phyloP scores from a whole-genome alignment of 257 asterid genomes.

The Nicotiana knightiana region DNA sequence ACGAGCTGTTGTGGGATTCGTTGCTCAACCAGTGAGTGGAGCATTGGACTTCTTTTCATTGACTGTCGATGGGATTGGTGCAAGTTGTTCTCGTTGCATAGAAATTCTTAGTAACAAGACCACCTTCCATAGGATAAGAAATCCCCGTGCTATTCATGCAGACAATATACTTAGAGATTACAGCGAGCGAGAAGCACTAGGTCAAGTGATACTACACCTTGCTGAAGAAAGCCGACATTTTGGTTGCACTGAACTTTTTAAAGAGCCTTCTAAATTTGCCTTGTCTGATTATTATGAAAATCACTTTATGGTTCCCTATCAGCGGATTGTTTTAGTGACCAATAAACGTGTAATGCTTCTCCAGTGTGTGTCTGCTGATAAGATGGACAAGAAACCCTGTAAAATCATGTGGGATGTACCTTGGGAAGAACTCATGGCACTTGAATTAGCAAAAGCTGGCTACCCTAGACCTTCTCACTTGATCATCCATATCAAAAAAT shows the following conservation, averaged over 20 bases:
- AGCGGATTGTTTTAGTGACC: constrained; percentile 80
- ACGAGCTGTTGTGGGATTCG: constrained; percentile 83
- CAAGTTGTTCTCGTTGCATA: constrained; percentile 93
- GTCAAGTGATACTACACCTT: constrained; percentile 92
- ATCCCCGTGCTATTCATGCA: constrained; percentile 86
- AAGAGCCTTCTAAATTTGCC: constrained; percentile 97
- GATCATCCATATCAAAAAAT: constrained; percentile 75
- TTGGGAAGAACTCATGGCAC: constrained; percentile 84
- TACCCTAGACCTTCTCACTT: constrained; percentile 66
- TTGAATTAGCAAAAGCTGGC: constrained; percentile 95
- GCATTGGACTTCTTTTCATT: constrained; percentile 92
- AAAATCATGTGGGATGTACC: constrained; percentile 97
- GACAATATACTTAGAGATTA: constrained; percentile 76
- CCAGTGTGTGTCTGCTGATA: constrained; percentile 78
- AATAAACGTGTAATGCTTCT: constrained; percentile 80
- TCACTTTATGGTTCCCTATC: constrained; percentile 78
- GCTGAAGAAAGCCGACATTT: constrained; percentile 95
- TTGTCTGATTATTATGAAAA: constrained; percentile 86
- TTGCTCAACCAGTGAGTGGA: constrained; percentile 96
- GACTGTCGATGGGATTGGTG: constrained; percentile 98
- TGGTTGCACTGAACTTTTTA: constrained; percentile 94
- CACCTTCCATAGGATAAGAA: constrained; percentile 63
- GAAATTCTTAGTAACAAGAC: constrained; percentile 77
- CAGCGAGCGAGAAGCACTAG: constrained; percentile 81
- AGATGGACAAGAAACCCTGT: constrained; percentile 85